A percentile compares a stretch with the other conserved stretches of the same genome.
Evolutionary conservation across 306 rosid species (phyloP).

Genomic region (Rosa persica): DNA sequence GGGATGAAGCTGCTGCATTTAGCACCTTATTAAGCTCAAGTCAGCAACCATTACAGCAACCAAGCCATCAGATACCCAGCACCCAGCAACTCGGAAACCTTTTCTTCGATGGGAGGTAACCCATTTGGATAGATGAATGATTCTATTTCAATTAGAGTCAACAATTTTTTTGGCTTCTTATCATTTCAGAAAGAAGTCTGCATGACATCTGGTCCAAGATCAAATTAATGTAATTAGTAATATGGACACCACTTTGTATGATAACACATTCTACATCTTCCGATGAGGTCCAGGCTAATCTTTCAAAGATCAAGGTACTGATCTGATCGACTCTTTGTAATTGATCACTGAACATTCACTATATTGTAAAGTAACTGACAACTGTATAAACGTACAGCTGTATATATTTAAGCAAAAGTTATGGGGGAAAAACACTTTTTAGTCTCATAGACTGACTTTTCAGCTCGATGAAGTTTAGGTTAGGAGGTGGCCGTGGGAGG

Average conservation of each 20-base stretch:
- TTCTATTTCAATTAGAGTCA: not conserved
- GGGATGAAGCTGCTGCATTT: slow-evolving; percentile 21
- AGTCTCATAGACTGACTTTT: too few relatives aligned
- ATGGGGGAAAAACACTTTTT: too few relatives aligned
- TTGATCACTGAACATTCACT: not conserved
- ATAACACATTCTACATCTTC: not conserved
- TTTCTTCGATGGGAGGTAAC: slow-evolving; percentile 47
- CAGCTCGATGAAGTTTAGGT: too few relatives aligned
- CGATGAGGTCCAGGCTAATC: not conserved
- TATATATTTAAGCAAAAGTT: too few relatives aligned
- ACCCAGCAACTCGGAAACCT: slow-evolving; percentile 28
- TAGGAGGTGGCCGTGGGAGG: too few relatives aligned
- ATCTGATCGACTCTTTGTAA: not conserved
- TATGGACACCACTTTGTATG: not conserved
- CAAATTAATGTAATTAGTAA: not conserved
- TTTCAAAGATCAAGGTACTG: not conserved
- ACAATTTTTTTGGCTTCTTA: not conserved
- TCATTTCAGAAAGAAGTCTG: not conserved
- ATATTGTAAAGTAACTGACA: not conserved
- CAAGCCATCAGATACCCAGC: slow-evolving; percentile 24
- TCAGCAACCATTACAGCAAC: slow-evolving; percentile 40
- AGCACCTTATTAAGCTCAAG: slow-evolving; percentile 26
- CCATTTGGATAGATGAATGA: slow-evolving; percentile 60
- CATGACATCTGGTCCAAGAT: not conserved
- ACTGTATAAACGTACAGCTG: not conserved